Percentiles rank a stretch among this genome's conserved stretches.
Evolutionary conservation across 495 filamentous ascomycete genomes (phyloP).

Genomic region (Penicillium bovifimosum): DNA sequence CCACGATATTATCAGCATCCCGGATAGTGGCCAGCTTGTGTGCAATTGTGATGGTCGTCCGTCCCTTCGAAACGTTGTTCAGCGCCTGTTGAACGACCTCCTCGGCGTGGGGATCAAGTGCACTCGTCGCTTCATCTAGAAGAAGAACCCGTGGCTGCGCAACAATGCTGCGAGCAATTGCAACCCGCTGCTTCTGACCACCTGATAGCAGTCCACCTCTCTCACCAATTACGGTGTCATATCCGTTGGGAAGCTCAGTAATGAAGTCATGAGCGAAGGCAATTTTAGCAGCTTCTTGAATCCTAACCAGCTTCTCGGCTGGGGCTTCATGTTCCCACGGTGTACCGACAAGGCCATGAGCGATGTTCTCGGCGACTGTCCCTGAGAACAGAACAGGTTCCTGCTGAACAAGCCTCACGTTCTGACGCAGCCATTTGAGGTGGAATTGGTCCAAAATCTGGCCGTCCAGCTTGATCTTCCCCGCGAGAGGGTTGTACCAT

Average conservation of each 20-base stretch:
- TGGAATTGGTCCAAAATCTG: constrained; percentile 66
- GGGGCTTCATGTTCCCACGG: constrained; percentile 46
- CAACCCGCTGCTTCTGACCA: constrained; percentile 89
- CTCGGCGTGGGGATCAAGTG: constrained; percentile 80
- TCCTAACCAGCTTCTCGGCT: constrained; percentile 39
- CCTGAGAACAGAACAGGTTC: constrained; percentile 53
- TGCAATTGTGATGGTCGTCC: constrained; percentile 85
- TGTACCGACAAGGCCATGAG: constrained; percentile 63
- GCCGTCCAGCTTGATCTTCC: constrained; percentile 67
- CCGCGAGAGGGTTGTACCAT: constrained; percentile 74
- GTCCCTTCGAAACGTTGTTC: constrained; percentile 65
- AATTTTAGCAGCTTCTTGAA: constrained; percentile 60
- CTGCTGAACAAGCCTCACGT: constrained; percentile 64
- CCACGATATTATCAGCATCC: constrained; percentile 83
- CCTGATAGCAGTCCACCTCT: constrained; percentile 78
- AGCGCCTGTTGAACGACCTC: constrained; percentile 79
- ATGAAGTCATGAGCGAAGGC: constrained; percentile 42
- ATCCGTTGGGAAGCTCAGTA: constrained; percentile 35
- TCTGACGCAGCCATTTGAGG: constrained; percentile 73
- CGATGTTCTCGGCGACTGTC: constrained; percentile 74
- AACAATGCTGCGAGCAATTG: constrained; percentile 73
- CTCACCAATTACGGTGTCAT: constrained; percentile 80
- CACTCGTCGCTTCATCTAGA: constrained; percentile 83
- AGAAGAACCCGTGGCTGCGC: constrained; percentile 81
- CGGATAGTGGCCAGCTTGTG: constrained; percentile 83